Conservation (phyloP, 495 filamentous ascomycete species). For the Penicillium robsamsonii region DNA sequence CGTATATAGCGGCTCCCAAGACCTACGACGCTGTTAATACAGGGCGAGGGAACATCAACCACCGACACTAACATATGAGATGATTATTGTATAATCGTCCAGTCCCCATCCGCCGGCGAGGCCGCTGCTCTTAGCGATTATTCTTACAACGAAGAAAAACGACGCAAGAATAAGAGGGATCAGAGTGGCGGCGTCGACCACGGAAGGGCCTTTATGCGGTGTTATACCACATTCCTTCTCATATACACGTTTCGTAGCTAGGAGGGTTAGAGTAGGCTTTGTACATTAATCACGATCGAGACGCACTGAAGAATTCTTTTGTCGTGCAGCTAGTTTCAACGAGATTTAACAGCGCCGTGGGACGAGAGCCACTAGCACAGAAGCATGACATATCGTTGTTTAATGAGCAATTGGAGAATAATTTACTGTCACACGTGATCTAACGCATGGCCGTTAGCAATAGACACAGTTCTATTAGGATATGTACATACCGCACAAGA, state of each 20-base stretch:
- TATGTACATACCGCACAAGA: conserved; percentile 15
- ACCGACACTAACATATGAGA: conserved; percentile 23
- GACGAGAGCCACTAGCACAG: conserved; percentile 11
- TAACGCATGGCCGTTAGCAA: not conserved
- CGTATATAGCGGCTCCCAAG: conserved; percentile 22
- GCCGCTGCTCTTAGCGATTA: conserved; percentile 27
- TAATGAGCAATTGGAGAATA: conserved; percentile 15
- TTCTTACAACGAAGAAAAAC: conserved; percentile 26
- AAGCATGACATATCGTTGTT: conserved; percentile 15
- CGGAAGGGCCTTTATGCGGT: conserved; percentile 11
- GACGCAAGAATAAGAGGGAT: conserved; percentile 26
- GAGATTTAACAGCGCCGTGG: conserved; percentile 12
- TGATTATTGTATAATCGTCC: conserved; percentile 32
- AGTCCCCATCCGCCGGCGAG: conserved; percentile 35
- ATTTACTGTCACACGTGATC: conserved; percentile 9
- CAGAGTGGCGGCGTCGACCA: conserved; percentile 16
- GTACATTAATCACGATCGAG: not conserved
- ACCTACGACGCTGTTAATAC: conserved; percentile 16
- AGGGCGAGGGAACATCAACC: no score
- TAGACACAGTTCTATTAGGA: no score
- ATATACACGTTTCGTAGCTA: conserved; percentile 23
- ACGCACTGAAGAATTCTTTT: conserved; percentile 24
- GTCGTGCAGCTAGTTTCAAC: conserved; percentile 17
- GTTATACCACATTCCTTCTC: conserved; percentile 23
- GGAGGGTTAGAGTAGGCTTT: conserved; percentile 3